These are phyloP conservation scores for Capsicum rhomboideum DNA, from an alignment of 257 asterid species.

Conservation along the genomic window DNA sequence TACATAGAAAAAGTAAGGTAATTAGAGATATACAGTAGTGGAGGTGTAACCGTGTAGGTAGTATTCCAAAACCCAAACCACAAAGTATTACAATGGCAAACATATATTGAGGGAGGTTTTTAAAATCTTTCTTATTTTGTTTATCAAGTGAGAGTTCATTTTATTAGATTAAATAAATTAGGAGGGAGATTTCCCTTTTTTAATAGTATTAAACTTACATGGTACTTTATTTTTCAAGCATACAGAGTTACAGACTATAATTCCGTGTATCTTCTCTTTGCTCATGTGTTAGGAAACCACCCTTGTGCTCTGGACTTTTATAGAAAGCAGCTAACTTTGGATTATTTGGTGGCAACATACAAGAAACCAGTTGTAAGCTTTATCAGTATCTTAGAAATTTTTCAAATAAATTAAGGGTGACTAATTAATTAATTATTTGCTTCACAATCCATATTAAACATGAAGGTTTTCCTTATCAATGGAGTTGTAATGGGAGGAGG, in stretches of 20 bases:
- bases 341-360: slow-evolving; percentile 7
- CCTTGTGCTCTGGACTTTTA: background rate
- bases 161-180: background rate
- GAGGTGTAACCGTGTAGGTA: too few species aligned
- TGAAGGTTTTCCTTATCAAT: slow-evolving; percentile 4
- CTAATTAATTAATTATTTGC: background rate
- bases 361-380: slow-evolving; percentile 5
- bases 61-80: too few species aligned
- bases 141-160: background rate
- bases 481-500: slow-evolving; percentile 21
- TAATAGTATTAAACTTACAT: background rate
- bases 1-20: too few species aligned
- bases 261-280: background rate
- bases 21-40: too few species aligned
- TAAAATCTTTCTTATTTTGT: background rate
- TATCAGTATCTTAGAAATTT: background rate
- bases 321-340: slow-evolving; percentile 3
- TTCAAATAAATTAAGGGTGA: background rate
- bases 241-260: background rate
- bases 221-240: background rate
- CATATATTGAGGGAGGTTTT: too few species aligned
- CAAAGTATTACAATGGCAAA: too few species aligned
- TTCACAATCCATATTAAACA: too few species aligned
- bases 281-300: background rate
- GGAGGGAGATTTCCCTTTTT: background rate